Evolutionary conservation across 805 yeast species (phyloP).

Genomic region (Limtongia smithiae): DNA sequence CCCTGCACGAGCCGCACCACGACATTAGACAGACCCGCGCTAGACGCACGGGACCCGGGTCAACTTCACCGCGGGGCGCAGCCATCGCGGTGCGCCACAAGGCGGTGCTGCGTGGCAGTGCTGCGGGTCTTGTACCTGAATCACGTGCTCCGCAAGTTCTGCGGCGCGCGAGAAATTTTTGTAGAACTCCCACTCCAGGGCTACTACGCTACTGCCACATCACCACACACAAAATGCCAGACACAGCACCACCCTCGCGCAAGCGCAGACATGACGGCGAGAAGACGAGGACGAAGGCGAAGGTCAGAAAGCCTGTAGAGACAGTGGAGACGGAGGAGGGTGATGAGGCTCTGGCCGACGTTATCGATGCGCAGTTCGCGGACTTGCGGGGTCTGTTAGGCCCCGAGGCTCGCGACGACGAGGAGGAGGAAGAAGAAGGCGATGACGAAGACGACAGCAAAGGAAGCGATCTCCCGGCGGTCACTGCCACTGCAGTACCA

Average conservation of each 20-base stretch:
- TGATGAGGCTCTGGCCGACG: slow-evolving; percentile 15
- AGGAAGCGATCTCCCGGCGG: not conserved
- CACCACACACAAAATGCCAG: slow-evolving; percentile 2
- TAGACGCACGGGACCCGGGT: too few species aligned
- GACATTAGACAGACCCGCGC: too few species aligned
- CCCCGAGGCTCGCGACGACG: slow-evolving; percentile 38
- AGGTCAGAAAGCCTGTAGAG: slow-evolving; percentile 3
- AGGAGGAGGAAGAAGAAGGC: slow-evolving; percentile 37
- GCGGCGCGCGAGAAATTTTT: too few species aligned
- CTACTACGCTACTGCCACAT: too few species aligned
- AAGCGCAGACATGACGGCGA: not conserved
- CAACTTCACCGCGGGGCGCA: too few species aligned
- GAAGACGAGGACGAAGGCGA: not conserved
- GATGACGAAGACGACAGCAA: slow-evolving; percentile 18
- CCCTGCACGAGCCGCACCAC: too few species aligned
- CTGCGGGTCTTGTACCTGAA: too few species aligned
- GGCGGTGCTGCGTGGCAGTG: too few species aligned
- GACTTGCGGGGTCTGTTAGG: slow-evolving; percentile 31
- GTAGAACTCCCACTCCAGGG: too few species aligned
- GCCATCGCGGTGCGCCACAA: too few species aligned
- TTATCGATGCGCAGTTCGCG: not conserved
- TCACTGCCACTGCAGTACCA: not conserved
- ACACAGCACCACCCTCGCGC: not conserved
- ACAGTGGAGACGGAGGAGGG: slow-evolving; percentile 18
- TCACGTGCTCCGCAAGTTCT: too few species aligned